phyloP scores from a whole-genome alignment of 2,329 filamentous ascomycete species.

The Trichoderma aggressivum region DNA sequence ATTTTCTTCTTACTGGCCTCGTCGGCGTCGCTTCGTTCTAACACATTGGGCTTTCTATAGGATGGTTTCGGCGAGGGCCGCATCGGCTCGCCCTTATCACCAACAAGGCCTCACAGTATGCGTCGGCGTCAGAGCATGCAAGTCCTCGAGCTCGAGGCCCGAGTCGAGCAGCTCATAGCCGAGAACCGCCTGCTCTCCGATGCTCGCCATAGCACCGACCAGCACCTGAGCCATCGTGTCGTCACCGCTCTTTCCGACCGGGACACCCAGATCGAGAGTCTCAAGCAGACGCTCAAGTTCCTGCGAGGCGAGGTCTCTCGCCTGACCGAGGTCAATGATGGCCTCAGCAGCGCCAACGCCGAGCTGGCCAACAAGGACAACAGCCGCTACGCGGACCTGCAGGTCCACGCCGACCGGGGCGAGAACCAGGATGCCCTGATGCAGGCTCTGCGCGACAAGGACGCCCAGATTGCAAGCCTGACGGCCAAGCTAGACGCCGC shows the following conservation, averaged over 20 bases:
- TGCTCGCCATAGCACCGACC: constrained; percentile 67
- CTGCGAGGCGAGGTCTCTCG: constrained; percentile 78
- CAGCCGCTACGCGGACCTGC: constrained; percentile 64
- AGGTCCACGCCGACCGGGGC: constrained; percentile 66
- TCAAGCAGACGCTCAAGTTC: constrained; percentile 74
- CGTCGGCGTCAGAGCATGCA: constrained; percentile 98
- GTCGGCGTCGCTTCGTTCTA: constrained; percentile 12
- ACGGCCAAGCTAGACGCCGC: constrained; percentile 75
- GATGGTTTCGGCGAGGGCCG: constrained; percentile 91
- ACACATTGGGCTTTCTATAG: constrained; percentile 42
- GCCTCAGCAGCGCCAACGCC: constrained; percentile 72
- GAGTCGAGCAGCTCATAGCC: constrained; percentile 76
- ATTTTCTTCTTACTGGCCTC: background rate
- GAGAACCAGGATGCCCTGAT: constrained; percentile 58
- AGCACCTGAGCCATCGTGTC: constrained; percentile 60
- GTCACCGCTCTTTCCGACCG: constrained; percentile 73
- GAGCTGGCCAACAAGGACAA: constrained; percentile 74
- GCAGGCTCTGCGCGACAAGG: constrained; percentile 72
- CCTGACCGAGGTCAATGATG: constrained; percentile 78
- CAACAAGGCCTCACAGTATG: constrained; percentile 91
- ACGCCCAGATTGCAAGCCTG: constrained; percentile 76
- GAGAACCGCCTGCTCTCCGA: constrained; percentile 81
- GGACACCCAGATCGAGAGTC: constrained; percentile 79
- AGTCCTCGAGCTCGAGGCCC: constrained; percentile 83
- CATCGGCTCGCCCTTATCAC: constrained; percentile 82